These are phyloP conservation scores for Ascosphaera pollenicola DNA, from an alignment of 2,329 filamentous ascomycete genomes.

Conservation along the genomic window DNA sequence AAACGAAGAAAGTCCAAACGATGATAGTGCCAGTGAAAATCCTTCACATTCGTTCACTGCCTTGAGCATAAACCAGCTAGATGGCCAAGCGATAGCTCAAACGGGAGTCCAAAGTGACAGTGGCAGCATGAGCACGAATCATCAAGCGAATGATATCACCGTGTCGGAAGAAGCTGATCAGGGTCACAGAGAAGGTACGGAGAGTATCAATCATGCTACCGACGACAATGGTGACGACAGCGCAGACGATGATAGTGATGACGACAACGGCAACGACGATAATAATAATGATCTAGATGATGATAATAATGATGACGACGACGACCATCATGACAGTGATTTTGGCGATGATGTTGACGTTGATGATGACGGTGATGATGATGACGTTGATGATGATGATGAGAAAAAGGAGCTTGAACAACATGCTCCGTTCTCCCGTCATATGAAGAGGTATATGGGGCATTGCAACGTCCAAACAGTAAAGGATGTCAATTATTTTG, in stretches of 20 bases:
- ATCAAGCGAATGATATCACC: too few species aligned
- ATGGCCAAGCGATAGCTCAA: too few species aligned
- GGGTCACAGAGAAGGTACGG: slow-evolving; percentile 7
- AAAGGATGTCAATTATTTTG: slow-evolving; percentile 49
- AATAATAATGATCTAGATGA: slow-evolving; percentile 6
- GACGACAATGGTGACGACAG: background rate
- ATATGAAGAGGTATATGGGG: slow-evolving; percentile 35
- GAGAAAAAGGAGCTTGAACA: slow-evolving; percentile 24
- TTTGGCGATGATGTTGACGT: slow-evolving; percentile 10
- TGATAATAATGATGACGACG: slow-evolving; percentile 6
- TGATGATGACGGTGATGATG: slow-evolving; percentile 7
- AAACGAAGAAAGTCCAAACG: too few species aligned
- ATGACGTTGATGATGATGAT: slow-evolving; percentile 7
- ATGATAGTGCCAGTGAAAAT: too few species aligned
- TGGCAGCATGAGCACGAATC: too few species aligned
- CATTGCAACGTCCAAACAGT: slow-evolving; percentile 47
- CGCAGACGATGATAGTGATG: slow-evolving; percentile 1
- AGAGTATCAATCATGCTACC: slow-evolving; percentile 5
- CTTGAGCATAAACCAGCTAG: too few species aligned
- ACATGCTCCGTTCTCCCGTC: slow-evolving; percentile 31
- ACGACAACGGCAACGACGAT: background rate
- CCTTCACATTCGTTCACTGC: too few species aligned
- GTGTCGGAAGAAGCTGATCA: background rate
- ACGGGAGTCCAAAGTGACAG: too few species aligned
- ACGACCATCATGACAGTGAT: slow-evolving; percentile 7